Base-by-base conservation (phyloP, 2,329 filamentous ascomycete genomes). In the Nemania abortiva region DNA sequence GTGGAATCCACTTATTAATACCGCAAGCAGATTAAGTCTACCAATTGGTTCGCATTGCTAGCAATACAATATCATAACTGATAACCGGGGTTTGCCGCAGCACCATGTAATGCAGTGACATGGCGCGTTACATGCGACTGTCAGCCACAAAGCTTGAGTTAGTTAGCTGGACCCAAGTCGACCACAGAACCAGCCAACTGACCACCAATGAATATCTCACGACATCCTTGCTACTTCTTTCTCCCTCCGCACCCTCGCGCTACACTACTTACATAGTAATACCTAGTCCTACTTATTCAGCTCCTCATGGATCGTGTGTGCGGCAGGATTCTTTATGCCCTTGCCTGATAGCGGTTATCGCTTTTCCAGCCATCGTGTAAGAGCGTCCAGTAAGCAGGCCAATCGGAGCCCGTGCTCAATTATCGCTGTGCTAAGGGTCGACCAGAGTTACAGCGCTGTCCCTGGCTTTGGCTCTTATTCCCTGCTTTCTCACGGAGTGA, bases 61-160 rank as follows among this genome's bases (percentile, higher is more conserved):
- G 42, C n/a, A 47, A 47, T 47, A 47, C 18, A n/a, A 6, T 10
- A 53, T 53, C 24, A 31, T 3, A 50, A 11, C 24, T 45, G 42
- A 47, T 42, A 55, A 31, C n/a, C 52, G 29, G 39, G 42, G 61
- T 22, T 37, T 39, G n/a, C 20, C 45, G 47, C 42, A 39, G 20
- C 24, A 42, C 34, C 20, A 50, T 50, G 47, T 18, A n/a, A 27
- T 54, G 54, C 45, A 45, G 53, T 22, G 24, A 31, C 18, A 31
- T 22, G 9, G 47, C 47, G n/a, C 22, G 47, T 18, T 42, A 42
- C 9, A 13, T 52, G 13, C n/a, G 24, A 13, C 5, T 27, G 24
- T 18, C 53, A 66, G 62, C 66, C 66, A 66, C 66, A 65, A 66
- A 69, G 66, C 66, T 69, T 69, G 53, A 60, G 39, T 49, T 55